Evolutionary conservation across 257 asterid genomes (phyloP).

Genomic region (Forsythia viridissima): DNA sequence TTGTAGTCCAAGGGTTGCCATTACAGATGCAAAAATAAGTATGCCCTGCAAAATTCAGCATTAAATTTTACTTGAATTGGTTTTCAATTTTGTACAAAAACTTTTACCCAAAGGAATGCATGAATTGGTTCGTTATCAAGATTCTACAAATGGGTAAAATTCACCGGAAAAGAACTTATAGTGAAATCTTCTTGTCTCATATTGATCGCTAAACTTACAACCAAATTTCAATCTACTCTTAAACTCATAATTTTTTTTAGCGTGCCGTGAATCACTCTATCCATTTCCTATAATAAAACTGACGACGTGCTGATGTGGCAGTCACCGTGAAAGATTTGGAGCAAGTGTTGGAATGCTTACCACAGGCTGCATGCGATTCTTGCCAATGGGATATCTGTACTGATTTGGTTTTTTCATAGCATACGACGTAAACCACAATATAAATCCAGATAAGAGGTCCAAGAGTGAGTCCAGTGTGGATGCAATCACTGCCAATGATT

Average conservation of each 20-base stretch:
- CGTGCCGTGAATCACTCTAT: too few species aligned
- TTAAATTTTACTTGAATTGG: neutral
- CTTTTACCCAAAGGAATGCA: neutral
- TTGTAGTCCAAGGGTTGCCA: constrained; percentile 26
- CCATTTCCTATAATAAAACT: too few species aligned
- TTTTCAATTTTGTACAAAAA: neutral
- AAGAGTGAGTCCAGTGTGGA: constrained; percentile 40
- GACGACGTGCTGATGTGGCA: neutral
- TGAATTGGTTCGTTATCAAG: neutral
- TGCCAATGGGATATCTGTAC: constrained; percentile 37
- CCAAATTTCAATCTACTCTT: too few species aligned
- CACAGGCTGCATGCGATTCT: constrained; percentile 43
- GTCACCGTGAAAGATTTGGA: neutral
- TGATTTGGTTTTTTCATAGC: constrained; percentile 38
- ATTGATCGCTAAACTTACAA: too few species aligned
- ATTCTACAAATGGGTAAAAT: too few species aligned
- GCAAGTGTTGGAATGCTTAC: constrained; percentile 11
- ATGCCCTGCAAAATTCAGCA: constrained; percentile 16
- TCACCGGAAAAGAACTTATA: neutral
- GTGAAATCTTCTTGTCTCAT: too few species aligned
- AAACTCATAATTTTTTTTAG: too few species aligned
- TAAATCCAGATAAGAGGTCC: constrained; percentile 39
- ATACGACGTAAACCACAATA: constrained; percentile 38
- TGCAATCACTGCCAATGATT: constrained; percentile 41
- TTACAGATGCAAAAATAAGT: constrained; percentile 20